phyloP scores from a whole-genome alignment of 768 basidiomycete species.

The Auriscalpium orientale region DNA sequence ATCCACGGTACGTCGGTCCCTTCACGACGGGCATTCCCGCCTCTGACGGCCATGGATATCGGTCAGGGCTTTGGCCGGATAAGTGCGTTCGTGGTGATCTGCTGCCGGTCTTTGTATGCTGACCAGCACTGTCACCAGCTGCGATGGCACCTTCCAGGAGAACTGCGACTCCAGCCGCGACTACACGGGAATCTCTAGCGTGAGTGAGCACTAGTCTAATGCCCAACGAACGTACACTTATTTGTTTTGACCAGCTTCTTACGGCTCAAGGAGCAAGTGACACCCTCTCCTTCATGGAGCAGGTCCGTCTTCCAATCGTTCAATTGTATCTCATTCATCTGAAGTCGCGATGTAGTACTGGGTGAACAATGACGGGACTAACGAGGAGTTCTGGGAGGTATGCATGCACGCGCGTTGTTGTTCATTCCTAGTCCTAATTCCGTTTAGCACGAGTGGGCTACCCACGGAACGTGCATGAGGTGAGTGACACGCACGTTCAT shows the following conservation, averaged over 20 bases:
- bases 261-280: slow-evolving; percentile 47
- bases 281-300: slow-evolving; percentile 52
- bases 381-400: slow-evolving; percentile 66
- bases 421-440: background rate
- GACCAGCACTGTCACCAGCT: slow-evolving; percentile 30
- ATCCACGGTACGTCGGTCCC: slow-evolving; percentile 47
- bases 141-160: slow-evolving; percentile 36
- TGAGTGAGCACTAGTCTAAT: slow-evolving; percentile 16
- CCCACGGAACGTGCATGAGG: slow-evolving; percentile 50
- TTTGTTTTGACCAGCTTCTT: slow-evolving; percentile 38
- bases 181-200: slow-evolving; percentile 37
- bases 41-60: background rate
- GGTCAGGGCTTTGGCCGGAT: slow-evolving; percentile 59
- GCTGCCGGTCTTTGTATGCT: background rate
- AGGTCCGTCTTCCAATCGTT: slow-evolving; percentile 6
- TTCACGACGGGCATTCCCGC: no score
- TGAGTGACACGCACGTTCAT: background rate
- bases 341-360: slow-evolving; percentile 39
- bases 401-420: slow-evolving; percentile 9
- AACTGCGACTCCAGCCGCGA: slow-evolving; percentile 35
- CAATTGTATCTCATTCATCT: background rate
- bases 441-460: slow-evolving; percentile 59
- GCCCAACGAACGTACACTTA: background rate
- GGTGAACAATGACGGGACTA: slow-evolving; percentile 51
- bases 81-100: slow-evolving; percentile 29